Conservation (phyloP, 208 protist species). For the Vickermania ingenoplastis region DNA sequence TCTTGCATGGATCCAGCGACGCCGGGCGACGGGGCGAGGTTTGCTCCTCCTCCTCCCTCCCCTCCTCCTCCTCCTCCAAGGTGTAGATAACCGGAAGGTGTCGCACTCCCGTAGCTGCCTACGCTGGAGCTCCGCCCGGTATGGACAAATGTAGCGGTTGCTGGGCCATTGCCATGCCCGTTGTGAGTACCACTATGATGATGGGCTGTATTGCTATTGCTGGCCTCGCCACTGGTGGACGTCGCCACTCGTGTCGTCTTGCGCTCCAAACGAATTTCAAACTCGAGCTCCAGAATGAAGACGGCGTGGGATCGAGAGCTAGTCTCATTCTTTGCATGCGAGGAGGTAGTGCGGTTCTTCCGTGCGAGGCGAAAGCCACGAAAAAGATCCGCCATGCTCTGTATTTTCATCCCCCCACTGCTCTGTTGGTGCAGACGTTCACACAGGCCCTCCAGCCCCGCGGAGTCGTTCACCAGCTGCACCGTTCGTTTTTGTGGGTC, state of each 20-base stretch:
- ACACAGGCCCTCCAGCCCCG: conserved; percentile 58
- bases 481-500: conserved; percentile 64
- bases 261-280: conserved; percentile 26
- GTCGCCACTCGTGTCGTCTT: background rate
- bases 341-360: conserved; percentile 68
- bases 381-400: conserved; percentile 50
- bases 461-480: conserved; percentile 48
- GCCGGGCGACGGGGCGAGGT: background rate
- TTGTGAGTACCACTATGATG: no score
- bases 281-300: conserved; percentile 77
- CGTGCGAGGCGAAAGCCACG: conserved; percentile 50
- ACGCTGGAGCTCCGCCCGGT: no score
- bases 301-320: conserved; percentile 84
- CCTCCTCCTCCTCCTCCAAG: no score
- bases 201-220: no score
- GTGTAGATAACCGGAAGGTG: no score
- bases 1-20: background rate
- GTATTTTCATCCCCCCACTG: conserved; percentile 55
- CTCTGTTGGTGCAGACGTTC: conserved; percentile 41
- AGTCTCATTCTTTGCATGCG: conserved; percentile 56
- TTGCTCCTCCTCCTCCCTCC: no score
- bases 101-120: no score
- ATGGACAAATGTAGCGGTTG: no score
- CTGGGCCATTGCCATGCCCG: conserved; percentile 4
- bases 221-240: background rate